A percentile compares a stretch with the other conserved stretches of the same genome.
These are phyloP conservation scores for Venturia asperata DNA, from an alignment of 2,329 filamentous ascomycete species.

Conservation along the genomic window DNA sequence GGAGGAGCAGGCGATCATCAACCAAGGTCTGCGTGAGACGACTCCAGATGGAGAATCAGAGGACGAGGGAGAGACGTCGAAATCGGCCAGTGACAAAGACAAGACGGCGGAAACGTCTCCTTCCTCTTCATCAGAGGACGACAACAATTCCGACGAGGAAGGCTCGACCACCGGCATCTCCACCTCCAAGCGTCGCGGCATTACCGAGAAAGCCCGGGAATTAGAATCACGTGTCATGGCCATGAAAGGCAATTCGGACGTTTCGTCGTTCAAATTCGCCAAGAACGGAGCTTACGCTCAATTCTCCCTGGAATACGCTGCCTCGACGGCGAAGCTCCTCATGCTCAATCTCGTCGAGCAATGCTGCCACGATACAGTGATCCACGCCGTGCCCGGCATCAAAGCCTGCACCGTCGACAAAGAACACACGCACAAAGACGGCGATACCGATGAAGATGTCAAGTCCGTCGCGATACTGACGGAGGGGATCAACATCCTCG, in stretches of 20 bases:
- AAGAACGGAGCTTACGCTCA: constrained; percentile 65
- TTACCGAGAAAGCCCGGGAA: constrained; percentile 36
- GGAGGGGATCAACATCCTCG: constrained; percentile 77
- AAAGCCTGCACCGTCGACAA: constrained; percentile 61
- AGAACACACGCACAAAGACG: constrained; percentile 40
- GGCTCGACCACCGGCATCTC: background rate
- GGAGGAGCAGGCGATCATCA: constrained; percentile 65
- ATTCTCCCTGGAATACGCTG: constrained; percentile 75
- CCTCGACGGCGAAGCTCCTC: constrained; percentile 76
- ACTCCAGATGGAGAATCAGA: constrained; percentile 37
- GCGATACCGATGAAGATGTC: constrained; percentile 42
- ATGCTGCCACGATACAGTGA: constrained; percentile 68
- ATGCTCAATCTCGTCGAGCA: constrained; percentile 87
- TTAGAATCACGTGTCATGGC: constrained; percentile 60
- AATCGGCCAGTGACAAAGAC: constrained; percentile 22
- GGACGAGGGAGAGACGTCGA: constrained; percentile 26
- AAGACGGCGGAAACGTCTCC: background rate
- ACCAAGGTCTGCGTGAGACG: constrained; percentile 16
- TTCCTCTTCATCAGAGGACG: constrained; percentile 17
- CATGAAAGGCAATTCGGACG: constrained; percentile 49
- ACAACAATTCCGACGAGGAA: constrained; percentile 29
- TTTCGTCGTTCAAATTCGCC: constrained; percentile 75
- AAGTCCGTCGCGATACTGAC: constrained; percentile 55
- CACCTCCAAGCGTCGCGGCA: background rate
- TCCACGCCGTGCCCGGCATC: constrained; percentile 79